Evolutionary conservation across 331 rosid species (phyloP), one percentile per base, ranked within the genome.

Genomic region (Quercus tomentella): DNA sequence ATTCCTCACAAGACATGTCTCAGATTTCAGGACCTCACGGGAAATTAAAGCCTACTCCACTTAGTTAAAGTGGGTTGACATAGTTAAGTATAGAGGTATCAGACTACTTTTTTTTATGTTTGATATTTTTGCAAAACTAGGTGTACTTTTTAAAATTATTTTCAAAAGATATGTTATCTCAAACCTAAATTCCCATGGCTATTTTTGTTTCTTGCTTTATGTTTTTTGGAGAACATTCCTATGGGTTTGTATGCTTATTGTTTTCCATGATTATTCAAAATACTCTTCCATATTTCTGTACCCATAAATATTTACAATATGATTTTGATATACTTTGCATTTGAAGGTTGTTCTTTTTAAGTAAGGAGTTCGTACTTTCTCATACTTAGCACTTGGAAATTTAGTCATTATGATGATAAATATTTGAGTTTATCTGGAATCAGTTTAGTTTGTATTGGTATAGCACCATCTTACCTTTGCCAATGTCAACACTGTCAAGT

Each of bases 41-140:
- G 78, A 94, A 80, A 83, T 87, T 96, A 66, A 86, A 79, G 69
- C 79, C 76, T 69, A 92, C 98, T 79, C 94, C 97, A 69, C 90
- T 91, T 11, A 92, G 97, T 87, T 97, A 94, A 89, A 91, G 76
- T 86, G 98, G 98, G 43, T 94, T 94, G 86, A 84, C 93, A 21
- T 78, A 89, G 86, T 85, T 94, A 78, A 92, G 97, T 75, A 70
- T 92, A 74, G 97, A 94, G 97, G 98, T 91, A 87, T 55, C 52
- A 0, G 14, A 7, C 63, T 57, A n/a, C 14, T 23, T 69, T 72
- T 35, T 72, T 54, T 65, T 62, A 57, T 22, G n/a, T 66, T 11
- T 45, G 51, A 49, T 71, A 66, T 58, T 33, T 41, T 45, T 70
- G 30, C 25, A 52, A 65, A 49, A 41, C 60, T 58, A 41, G 26